Evolutionary conservation across 768 basidiomycete genomes (phyloP), one percentile per base, ranked within the genome.

Genomic region (Agaricus sinodeliciosus): DNA sequence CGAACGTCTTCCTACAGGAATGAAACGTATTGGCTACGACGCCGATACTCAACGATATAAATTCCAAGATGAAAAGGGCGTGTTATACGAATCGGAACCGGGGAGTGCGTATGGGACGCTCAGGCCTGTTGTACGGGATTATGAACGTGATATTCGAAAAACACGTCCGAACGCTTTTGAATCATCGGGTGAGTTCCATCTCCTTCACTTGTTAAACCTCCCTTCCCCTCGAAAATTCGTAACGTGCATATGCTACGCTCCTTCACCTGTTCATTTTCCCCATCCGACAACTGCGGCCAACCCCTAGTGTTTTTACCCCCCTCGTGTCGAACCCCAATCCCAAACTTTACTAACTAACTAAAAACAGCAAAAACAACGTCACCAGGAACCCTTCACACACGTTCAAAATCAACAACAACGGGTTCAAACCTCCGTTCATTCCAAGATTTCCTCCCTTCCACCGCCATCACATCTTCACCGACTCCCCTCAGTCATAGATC

Each of bases 1-100:
- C 43, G 68, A 72, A 60, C 73, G 78, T 39, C 66, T 78, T 6
- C 74, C 75, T 6, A 68, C 70, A 51, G 80, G 79, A 26, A 67
- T 81, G 60, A 70, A 67, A 47, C 70, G 81, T 5, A 67, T 79
- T 9, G 76, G 65, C 2, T 82, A 82, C 51, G 81, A 83, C 55
- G 70, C 77, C 0, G 81, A 82, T 49, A 71, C 74, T 0, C 61
- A 68, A n/a, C 64, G 68, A 12, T 82, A 81, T 53, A 75, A 71
- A 3, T 82, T 81, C 46, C 60, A 67, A 28, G 80, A 82, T 51
- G 55, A 57, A 2, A 60, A 70, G 3, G 80, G 79, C 0, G 65
- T 63, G 12, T 58, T 73, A 3, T 82, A 79, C 61, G 60, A 69
- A 43, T 71, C 74, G 26, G 68, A 68, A 25, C 72, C 78, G 0